Base-by-base conservation (phyloP, 1,139 yeast genomes). In the Wickerhamomyces sp. region DNA sequence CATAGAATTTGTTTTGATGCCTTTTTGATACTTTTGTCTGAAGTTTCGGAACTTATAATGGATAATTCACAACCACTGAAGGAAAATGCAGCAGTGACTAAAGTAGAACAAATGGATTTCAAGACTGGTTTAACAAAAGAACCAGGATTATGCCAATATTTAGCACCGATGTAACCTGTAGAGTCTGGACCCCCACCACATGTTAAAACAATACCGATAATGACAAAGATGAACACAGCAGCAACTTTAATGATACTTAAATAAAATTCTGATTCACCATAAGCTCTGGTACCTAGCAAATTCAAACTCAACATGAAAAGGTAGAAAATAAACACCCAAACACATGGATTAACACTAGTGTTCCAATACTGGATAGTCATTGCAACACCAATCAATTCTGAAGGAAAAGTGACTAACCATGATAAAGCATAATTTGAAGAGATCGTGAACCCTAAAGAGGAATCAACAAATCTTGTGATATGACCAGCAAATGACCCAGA, bases 11-110 rank as follows among this genome's bases (percentile, higher is more conserved):
- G 86, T 60, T 80, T 80, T 45, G 79, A 74, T 32, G 89, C 88
- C 48, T 68, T 66, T 42, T 89, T 88, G 41, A 82, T 67, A 12
- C 81, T 60, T 54, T 70, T 72, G 56, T 81, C 68, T 41, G 95
- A 95, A 62, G 85, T 81, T 41, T 65, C 69, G 32, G 94, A 78
- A 64, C 88, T 96, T 13, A 88, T 84, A 26, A 95, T 88, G 21
- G 94, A 89, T 56, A 83, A 67, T 63, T 84, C 94, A 38, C 82
- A 75, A 37, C 80, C 81, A 24, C 73, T 70, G 47, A 67, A 74
- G 26, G 76, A 68, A 51, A 71, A 72, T 1, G 78, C 78, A 16
- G 79, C 78, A 15, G 72, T 66, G 34, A 70, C 68, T 44, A 70
- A 68, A 7, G 69, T 74, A 2, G 73, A 60, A 39, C 67, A 64